Base-by-base conservation (phyloP, 371 early-diverging fungal species). In the Mortierella sp. region DNA sequence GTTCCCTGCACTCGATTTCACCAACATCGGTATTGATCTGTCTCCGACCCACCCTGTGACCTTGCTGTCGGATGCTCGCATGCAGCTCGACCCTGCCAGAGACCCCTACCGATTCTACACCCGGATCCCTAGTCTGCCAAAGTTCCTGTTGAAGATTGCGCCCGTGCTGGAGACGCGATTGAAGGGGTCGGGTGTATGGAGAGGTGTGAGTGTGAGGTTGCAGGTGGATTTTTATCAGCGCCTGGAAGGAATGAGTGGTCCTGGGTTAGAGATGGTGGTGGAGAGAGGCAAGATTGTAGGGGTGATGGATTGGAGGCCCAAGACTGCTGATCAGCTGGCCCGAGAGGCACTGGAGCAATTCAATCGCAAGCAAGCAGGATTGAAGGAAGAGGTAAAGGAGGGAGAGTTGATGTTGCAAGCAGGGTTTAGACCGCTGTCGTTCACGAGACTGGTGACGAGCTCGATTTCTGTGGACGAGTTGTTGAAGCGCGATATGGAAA, bases 151-250 rank as follows among this genome's bases (percentile, higher is more conserved):
- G 41, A 74, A 74, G 27, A 46, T 81, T 35, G 75, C 78, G 0
- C 76, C 79, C 2, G 71, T 76, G 0, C 73, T 84, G 27, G 79
- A 84, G 46, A 41, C 74, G 58, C 70, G 85, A 27, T 43, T 84
- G 8, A 43, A 74, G 18, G 38, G 63, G n/a, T 84, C 85, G 4
- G 16, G 55, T 21, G n/a, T 58, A 41, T 71, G 46, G 4, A 24
- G 55, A 65, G 65, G 71, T 41, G 32, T 81, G 56, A 16, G 27
- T 6, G 73, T 51, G 0, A 76, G 21, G 11, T 4, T 81, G 11
- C 74, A 71, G 32, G 12, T 81, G n/a, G 71, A 79, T 44, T 79
- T 78, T 70, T 84, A 60, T 32, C 35, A 77, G 29, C 75, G 60
- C 27, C 18, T 81, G 43, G 79, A 81, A 41, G 82, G 82, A 7